phyloP scores from a whole-genome alignment of 495 filamentous ascomycete genomes.

The Jackrogersella minutella region DNA sequence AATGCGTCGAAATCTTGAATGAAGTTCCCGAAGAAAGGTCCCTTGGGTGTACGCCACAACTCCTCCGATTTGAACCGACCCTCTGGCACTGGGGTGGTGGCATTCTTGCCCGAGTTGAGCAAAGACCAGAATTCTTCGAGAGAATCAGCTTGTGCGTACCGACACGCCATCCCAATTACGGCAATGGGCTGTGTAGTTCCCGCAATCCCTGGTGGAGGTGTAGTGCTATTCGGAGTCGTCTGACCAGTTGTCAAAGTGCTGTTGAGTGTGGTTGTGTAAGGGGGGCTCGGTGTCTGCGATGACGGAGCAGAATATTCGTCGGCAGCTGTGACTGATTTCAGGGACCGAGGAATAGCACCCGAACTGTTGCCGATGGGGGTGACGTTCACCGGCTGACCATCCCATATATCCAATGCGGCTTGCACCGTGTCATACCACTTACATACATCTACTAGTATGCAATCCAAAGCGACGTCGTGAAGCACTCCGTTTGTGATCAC shows the following conservation, averaged over 20 bases:
- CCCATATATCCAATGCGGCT: constrained; percentile 3
- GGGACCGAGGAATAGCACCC: constrained; percentile 12
- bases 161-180: constrained; percentile 25
- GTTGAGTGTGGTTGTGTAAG: constrained; percentile 4
- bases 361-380: constrained; percentile 15
- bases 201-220: background rate
- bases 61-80: constrained; percentile 13
- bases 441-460: constrained; percentile 8
- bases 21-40: constrained; percentile 42
- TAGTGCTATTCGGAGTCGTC: constrained; percentile 4
- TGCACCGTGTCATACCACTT: constrained; percentile 18
- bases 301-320: background rate
- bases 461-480: constrained; percentile 16
- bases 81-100: constrained; percentile 20
- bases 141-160: constrained; percentile 21
- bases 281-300: background rate
- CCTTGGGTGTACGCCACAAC: constrained; percentile 21
- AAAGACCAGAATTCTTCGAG: constrained; percentile 27
- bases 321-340: background rate
- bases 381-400: constrained; percentile 8
- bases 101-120: constrained; percentile 20
- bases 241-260: constrained; percentile 14
- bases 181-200: constrained; percentile 6
- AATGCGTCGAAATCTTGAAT: constrained; percentile 44
- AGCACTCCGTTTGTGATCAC: constrained; percentile 14